Evolutionary conservation across 495 filamentous ascomycete genomes (phyloP), one percentile per base, ranked within the genome.

Genomic region (Penicillium soppii): DNA sequence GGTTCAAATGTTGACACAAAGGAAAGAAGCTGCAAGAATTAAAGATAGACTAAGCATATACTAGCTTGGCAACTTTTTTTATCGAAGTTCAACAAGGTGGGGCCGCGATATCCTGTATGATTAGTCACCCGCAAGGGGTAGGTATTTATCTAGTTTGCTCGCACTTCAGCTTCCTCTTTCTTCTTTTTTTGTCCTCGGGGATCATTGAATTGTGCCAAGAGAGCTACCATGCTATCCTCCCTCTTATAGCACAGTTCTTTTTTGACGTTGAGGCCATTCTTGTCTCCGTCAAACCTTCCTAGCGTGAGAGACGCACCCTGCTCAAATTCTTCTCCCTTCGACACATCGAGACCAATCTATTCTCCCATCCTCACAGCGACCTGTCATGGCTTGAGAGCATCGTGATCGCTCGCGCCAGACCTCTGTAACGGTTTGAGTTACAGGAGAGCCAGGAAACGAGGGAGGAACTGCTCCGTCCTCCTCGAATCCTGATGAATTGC

Each of bases 231-330:
- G 27, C 36, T 27, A 43, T 54, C 51, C 51, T 38, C 51, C 51
- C 51, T 54, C 44, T 40, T 44, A 38, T 22, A 48, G 33, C 44
- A 42, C 46, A n/a, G n/a, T n/a, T 22, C 29, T 48, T 21, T 15
- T 19, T 22, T 46, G 49, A 30, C 22, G 49, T 43, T 16, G 40
- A 36, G 47, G 15, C 15, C 33, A 9, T 30, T 32, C 16, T 16
- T 12, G 32, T 12, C 47, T 36, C 30, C 49, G 40, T 50, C 38
- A 33, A 47, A 44, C 43, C 43, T 54, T 54, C 51, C 51, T 54
- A 48, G 51, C 43, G 51, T 54, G 44, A 43, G 51, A 54, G 51
- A 54, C 51, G 51, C 51, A 53, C 39, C 19, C 36, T 53, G 51
- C 43, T 53, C 43, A 36, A 53, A 19, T 16, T 20, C 43, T 33